Conservation (phyloP, 495 filamentous ascomycete species). For the Neurospora hispaniola region DNA sequence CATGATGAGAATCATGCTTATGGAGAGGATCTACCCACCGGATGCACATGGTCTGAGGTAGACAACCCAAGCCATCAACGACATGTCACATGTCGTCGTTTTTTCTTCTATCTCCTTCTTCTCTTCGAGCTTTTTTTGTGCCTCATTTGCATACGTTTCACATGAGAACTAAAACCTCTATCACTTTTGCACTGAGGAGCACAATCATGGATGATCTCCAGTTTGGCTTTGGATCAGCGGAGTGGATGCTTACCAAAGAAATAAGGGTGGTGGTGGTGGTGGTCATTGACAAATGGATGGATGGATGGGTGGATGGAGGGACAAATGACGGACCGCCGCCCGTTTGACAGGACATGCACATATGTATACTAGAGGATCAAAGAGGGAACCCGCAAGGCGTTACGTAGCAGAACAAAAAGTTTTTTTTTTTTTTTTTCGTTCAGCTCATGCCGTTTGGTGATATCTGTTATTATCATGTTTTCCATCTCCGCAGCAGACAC, state of each 20-base stretch:
- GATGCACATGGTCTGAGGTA: neutral
- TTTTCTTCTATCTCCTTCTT: neutral
- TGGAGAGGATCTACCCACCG: neutral
- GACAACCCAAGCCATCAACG: neutral
- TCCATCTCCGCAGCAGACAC: no score
- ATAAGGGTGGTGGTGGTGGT: neutral
- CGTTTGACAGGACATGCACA: neutral
- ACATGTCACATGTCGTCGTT: neutral
- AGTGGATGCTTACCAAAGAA: neutral
- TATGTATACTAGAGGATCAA: neutral
- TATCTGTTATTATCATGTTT: neutral
- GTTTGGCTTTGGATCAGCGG: neutral
- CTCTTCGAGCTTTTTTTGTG: neutral
- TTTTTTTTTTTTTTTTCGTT: no score
- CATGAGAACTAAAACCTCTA: neutral
- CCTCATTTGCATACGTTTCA: neutral
- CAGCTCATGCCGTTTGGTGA: neutral
- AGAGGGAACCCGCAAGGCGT: neutral
- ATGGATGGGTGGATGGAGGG: neutral
- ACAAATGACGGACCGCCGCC: neutral
- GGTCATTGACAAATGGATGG: neutral
- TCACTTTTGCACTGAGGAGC: neutral
- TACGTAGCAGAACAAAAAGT: neutral
- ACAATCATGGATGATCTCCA: neutral
- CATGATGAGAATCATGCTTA: neutral